These are phyloP conservation scores for Alternaria angustiovoidea DNA, from an alignment of 2,329 filamentous ascomycete genomes.

Conservation along the genomic window DNA sequence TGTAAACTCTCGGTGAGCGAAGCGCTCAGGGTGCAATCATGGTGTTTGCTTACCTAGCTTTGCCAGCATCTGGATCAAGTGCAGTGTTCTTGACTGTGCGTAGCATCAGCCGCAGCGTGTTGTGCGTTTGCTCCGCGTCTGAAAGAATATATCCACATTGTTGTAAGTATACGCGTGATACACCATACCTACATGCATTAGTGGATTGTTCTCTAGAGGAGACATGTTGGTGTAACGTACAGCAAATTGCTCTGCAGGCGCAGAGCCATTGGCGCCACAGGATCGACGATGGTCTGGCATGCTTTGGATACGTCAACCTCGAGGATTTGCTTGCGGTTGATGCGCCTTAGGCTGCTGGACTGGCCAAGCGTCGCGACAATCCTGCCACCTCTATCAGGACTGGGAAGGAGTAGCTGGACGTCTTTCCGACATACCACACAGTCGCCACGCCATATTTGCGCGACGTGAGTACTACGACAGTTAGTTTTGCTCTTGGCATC, in stretches of 20 bases:
- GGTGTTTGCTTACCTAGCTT: constrained; percentile 67
- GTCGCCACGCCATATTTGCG: constrained; percentile 92
- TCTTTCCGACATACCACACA: constrained; percentile 73
- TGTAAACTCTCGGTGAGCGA: constrained; percentile 49
- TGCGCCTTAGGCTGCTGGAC: constrained; percentile 71
- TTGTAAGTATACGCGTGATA: constrained; percentile 84
- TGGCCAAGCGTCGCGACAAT: constrained; percentile 84
- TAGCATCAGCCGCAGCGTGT: constrained; percentile 74
- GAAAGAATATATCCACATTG: constrained; percentile 86
- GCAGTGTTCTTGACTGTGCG: constrained; percentile 65
- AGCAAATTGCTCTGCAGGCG: constrained; percentile 89
- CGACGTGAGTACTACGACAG: constrained; percentile 73
- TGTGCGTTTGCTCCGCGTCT: constrained; percentile 78
- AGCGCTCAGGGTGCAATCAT: not conserved
- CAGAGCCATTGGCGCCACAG: constrained; percentile 85
- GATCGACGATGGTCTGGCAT: constrained; percentile 86
- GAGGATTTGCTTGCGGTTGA: constrained; percentile 86
- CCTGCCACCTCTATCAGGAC: constrained; percentile 63
- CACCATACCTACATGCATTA: constrained; percentile 61
- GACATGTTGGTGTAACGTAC: constrained; percentile 52
- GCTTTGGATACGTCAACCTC: constrained; percentile 87
- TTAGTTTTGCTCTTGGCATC: constrained; percentile 28
- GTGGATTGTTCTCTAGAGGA: not conserved
- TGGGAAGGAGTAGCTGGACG: not conserved
- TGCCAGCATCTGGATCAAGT: constrained; percentile 75